These are phyloP conservation scores for Citrus cavaleriei DNA, from an alignment of 345 rosid species.

Conservation along the genomic window DNA sequence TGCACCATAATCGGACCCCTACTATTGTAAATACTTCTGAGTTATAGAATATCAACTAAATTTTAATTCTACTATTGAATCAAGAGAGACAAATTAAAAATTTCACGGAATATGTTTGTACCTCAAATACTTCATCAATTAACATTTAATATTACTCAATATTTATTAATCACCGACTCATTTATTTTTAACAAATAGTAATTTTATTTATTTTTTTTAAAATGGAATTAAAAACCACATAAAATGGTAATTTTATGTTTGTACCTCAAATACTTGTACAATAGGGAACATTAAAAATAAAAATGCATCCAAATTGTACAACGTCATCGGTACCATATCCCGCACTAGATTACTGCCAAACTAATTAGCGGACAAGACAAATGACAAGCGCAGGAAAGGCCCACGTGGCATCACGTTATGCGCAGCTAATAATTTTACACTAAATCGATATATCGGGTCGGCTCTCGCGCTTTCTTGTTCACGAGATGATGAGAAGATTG, in stretches of 20 bases:
- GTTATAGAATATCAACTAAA: neutral
- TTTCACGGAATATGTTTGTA: no score
- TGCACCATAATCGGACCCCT: no score
- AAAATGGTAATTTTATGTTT: no score
- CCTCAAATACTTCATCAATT: no score
- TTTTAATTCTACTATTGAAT: neutral
- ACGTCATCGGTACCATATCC: neutral
- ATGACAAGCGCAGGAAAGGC: constrained; percentile 9
- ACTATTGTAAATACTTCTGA: neutral
- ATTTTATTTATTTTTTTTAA: no score
- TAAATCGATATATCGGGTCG: constrained; percentile 9
- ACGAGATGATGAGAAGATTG: constrained; percentile 16
- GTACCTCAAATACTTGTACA: no score
- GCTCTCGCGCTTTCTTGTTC: constrained; percentile 6
- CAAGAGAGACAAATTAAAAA: neutral
- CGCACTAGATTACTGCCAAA: neutral
- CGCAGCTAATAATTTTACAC: neutral
- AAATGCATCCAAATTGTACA: no score
- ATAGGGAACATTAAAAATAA: no score
- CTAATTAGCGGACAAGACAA: neutral
- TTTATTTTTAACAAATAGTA: no score
- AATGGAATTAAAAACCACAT: no score
- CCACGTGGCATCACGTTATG: constrained; percentile 19
- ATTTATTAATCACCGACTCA: neutral
- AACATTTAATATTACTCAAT: neutral